A percentile compares a stretch with the other conserved stretches of the same genome.
These are phyloP conservation scores for Vigna radiata DNA, from an alignment of 306 rosid genomes.

Conservation along the genomic window DNA sequence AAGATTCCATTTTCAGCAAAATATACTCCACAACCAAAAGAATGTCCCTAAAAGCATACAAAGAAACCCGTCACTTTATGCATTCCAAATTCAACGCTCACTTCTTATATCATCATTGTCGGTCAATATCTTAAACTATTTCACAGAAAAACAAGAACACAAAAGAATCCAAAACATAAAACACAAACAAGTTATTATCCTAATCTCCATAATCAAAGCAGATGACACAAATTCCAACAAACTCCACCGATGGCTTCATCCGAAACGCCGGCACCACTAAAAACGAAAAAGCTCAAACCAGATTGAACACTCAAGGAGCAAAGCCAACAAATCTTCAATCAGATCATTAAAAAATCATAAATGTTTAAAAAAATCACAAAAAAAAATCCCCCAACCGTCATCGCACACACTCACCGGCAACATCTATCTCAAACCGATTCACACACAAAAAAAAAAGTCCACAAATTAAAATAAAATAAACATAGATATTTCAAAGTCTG, in stretches of 20 bases:
- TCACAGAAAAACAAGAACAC: slow-evolving; percentile 9
- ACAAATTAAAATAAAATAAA: neutral
- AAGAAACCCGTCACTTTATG: slow-evolving; percentile 38
- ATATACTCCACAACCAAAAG: slow-evolving; percentile 46
- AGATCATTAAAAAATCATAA: slow-evolving; percentile 50
- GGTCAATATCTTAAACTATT: slow-evolving; percentile 33
- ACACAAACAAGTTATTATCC: slow-evolving; percentile 20
- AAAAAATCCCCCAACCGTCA: slow-evolving; percentile 7
- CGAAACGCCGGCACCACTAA: slow-evolving; percentile 12
- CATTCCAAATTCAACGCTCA: slow-evolving; percentile 38
- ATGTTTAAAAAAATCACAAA: neutral
- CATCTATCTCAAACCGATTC: slow-evolving; percentile 39
- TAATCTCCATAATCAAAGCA: slow-evolving; percentile 42
- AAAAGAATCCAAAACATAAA: neutral
- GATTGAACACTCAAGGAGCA: slow-evolving; percentile 17
- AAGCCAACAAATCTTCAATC: slow-evolving; percentile 39
- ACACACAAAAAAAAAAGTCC: neutral
- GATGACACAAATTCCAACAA: slow-evolving; percentile 38
- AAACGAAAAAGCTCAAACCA: neutral
- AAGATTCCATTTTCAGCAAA: slow-evolving; percentile 49
- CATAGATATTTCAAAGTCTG: slow-evolving; percentile 19
- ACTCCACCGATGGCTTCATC: slow-evolving; percentile 36
- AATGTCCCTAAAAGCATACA: slow-evolving; percentile 50
- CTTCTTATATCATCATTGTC: slow-evolving; percentile 23
- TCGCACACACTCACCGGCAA: slow-evolving; percentile 27